These are phyloP conservation scores for Thozetella sp. DNA, from an alignment of 495 filamentous ascomycete genomes.

Conservation along the genomic window DNA sequence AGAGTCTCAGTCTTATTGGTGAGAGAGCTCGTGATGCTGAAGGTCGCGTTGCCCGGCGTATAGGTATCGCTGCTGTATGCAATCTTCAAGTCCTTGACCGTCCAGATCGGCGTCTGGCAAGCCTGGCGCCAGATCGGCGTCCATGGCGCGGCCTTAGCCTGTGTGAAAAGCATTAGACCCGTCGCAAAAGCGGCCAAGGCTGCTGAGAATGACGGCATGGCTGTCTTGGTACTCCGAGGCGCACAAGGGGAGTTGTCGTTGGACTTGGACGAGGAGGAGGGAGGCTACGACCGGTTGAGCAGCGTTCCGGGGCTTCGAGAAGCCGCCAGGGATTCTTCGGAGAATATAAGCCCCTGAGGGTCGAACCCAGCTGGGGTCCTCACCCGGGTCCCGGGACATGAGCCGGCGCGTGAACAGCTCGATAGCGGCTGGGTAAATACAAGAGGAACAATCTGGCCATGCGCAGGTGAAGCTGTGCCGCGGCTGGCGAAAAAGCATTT, in stretches of 20 bases:
- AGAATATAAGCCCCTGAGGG: too few relatives aligned
- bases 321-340: too few relatives aligned
- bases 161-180: neutral
- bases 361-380: neutral
- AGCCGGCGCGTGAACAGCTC: neutral
- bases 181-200: neutral
- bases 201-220: neutral
- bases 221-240: neutral
- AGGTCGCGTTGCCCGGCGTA: conserved; percentile 4
- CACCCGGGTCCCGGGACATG: neutral
- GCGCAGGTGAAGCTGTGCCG: neutral
- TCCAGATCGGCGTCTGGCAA: neutral
- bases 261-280: too few relatives aligned
- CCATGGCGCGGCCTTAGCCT: neutral
- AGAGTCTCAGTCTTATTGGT: neutral
- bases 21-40: conserved; percentile 3
- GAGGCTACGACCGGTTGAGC: too few relatives aligned
- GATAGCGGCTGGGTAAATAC: neutral
- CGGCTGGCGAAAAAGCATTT: neutral
- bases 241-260: too few relatives aligned
- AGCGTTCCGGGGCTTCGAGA: too few relatives aligned
- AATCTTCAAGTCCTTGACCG: conserved; percentile 1
- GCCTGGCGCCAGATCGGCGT: neutral
- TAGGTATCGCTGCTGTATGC: neutral
- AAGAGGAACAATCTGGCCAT: neutral